Percentiles rank a stretch among this genome's conserved stretches.
phyloP scores from a whole-genome alignment of 805 yeast genomes.

The Yarrowia sp. region DNA sequence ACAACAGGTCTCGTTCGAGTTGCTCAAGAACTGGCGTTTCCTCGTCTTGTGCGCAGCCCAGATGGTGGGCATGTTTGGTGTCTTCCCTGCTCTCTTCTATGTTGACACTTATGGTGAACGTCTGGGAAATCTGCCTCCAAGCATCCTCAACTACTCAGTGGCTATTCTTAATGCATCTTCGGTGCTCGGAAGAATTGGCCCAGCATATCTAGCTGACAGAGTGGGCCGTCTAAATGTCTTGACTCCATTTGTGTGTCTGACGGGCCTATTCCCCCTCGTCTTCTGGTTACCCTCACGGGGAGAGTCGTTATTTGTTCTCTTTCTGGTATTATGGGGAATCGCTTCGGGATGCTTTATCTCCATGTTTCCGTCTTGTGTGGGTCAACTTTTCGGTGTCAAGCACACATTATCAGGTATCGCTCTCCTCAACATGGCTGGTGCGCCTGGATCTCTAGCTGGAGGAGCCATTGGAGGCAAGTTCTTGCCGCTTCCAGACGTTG shows the following conservation, averaged over 20 bases:
- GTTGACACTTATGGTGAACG: conserved; percentile 34
- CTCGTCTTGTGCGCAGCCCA: conserved; percentile 29
- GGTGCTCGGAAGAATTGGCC: conserved; percentile 37
- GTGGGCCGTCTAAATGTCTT: conserved; percentile 13
- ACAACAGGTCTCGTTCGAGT: conserved; percentile 23
- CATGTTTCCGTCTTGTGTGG: conserved; percentile 38
- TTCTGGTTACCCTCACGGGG: conserved; percentile 33
- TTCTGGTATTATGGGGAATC: conserved; percentile 39
- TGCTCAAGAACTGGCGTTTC: conserved; percentile 32
- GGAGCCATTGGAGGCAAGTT: conserved; percentile 41
- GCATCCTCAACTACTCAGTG: conserved; percentile 33
- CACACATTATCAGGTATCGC: conserved; percentile 38
- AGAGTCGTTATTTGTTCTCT: conserved; percentile 31
- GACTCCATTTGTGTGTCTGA: conserved; percentile 2
- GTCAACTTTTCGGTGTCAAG: conserved; percentile 39
- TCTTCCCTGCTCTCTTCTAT: conserved; percentile 37
- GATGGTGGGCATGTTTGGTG: conserved; percentile 31
- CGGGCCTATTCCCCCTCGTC: neutral
- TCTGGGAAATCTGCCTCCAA: conserved; percentile 28
- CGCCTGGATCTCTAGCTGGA: conserved; percentile 39
- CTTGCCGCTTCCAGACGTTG: conserved; percentile 31
- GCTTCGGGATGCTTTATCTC: conserved; percentile 41
- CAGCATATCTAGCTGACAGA: conserved; percentile 8
- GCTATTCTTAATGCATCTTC: conserved; percentile 39
- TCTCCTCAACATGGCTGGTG: conserved; percentile 35